Evolutionary conservation across 2,329 filamentous ascomycete genomes (phyloP).

Genomic region (Ceratocystis diversiconidia): DNA sequence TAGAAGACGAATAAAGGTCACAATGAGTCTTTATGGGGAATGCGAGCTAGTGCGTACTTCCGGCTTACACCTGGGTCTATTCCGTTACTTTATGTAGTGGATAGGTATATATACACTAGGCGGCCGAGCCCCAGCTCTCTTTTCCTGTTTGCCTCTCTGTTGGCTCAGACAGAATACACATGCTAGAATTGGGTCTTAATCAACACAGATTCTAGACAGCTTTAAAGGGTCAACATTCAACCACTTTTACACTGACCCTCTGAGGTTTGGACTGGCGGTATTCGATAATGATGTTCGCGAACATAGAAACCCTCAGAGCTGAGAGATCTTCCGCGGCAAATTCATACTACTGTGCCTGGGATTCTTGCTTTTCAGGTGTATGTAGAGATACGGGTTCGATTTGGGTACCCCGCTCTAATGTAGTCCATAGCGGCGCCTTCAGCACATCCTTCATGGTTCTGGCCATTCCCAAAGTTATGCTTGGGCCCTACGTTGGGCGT

Average conservation of each 20-base stretch:
- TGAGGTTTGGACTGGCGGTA: neutral
- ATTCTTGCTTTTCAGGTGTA: too few species aligned
- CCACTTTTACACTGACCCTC: neutral
- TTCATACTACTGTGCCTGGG: slow-evolving; percentile 19
- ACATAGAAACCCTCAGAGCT: slow-evolving; percentile 18
- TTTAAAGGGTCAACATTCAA: neutral
- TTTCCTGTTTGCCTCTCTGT: neutral
- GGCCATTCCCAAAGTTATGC: slow-evolving; percentile 32
- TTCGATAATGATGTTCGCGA: slow-evolving; percentile 18
- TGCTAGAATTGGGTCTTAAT: neutral
- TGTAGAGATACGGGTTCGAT: too few species aligned
- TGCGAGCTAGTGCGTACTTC: too few species aligned
- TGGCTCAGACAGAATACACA: neutral
- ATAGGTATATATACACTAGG: neutral
- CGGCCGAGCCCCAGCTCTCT: neutral
- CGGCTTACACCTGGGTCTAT: too few species aligned
- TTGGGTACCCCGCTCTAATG: slow-evolving; percentile 15
- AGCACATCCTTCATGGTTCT: slow-evolving; percentile 41
- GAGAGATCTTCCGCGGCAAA: slow-evolving; percentile 8
- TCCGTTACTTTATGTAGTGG: too few species aligned
- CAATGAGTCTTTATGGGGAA: too few species aligned
- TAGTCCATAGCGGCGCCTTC: slow-evolving; percentile 30
- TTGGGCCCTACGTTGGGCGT: slow-evolving; percentile 38
- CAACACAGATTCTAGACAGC: neutral
- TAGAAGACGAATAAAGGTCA: too few species aligned